Conservation (phyloP, 1,139 yeast species). For the Pneumocystis jirovecii region DNA sequence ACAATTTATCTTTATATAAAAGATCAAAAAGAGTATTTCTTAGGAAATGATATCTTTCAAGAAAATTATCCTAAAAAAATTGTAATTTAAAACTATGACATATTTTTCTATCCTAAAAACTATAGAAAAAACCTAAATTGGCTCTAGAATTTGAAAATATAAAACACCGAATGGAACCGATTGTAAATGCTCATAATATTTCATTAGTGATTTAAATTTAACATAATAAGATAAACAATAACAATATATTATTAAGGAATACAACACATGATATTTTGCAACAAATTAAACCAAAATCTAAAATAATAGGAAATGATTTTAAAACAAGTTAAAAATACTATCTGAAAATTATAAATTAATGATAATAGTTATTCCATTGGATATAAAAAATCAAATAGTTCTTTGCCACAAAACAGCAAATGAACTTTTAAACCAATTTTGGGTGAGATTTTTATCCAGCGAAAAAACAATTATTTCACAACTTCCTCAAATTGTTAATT, state of each 20-base stretch:
- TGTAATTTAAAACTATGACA: background rate
- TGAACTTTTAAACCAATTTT: conserved; percentile 57
- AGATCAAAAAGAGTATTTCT: background rate
- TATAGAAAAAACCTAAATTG: background rate
- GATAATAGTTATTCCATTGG: conserved; percentile 8
- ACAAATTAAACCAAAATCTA: conserved; percentile 9
- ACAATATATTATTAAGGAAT: conserved; percentile 1
- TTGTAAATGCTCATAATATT: background rate
- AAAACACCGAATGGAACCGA: background rate
- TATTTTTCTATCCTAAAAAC: background rate
- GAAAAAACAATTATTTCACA: conserved; percentile 40
- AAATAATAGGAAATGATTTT: conserved; percentile 5
- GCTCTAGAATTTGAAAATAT: background rate
- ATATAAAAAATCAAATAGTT: conserved; percentile 15
- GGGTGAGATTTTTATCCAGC: conserved; percentile 46
- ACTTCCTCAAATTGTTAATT: conserved; percentile 33
- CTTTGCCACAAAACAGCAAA: conserved; percentile 45
- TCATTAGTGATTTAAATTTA: background rate
- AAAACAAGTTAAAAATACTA: conserved; percentile 6
- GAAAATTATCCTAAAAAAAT: background rate
- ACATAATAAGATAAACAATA: conserved; percentile 5
- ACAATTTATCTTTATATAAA: background rate
- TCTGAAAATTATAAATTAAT: conserved; percentile 1
- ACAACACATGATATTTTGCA: background rate
- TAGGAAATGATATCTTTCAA: background rate